Base-by-base conservation (phyloP, 176 grass and related monocot species). In the Chrysopogon serrulatus region DNA sequence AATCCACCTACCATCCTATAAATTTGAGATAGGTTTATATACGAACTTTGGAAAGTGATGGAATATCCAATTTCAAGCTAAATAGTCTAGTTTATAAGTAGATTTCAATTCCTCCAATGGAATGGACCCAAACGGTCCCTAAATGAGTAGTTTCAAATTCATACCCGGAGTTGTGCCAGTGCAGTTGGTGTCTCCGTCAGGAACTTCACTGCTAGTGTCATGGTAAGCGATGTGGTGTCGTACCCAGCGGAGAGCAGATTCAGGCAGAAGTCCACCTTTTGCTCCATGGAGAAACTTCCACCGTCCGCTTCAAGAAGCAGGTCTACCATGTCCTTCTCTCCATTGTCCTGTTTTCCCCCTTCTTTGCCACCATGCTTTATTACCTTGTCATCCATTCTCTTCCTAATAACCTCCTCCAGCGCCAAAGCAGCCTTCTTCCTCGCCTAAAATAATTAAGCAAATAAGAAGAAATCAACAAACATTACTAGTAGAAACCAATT, bases 241-340 rank as follows among this genome's bases (percentile, higher is more conserved):
- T 94, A 94, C 30, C 94, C 94, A 5, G 87, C 94, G 30, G 94
- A 85, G 8, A 97, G 87, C 41, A 97, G 71, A 16, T 87, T 77
- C 17, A 97, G 75, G 23, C 91, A 84, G 91, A 97, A 97, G 39
- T 97, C 94, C 51, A 97, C 85, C 69, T 90, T 94, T 77, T 97
- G 87, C 76, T 97, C 91, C 79, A 90, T 87, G 0, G 91, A 92
- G 78, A 97, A 85, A 34, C 85, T 79, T 18, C 92, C 94, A 18
- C 77, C 88, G 19, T 90, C 89, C 34, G 80, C 87, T 2, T 94
- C 79, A 23, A 97, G 61, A 68, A 97, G 89, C 79, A 90, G 85
- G 19, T 92, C 94, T 69, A 97, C 81, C 94, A 94, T 92, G 81
- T 97, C 94, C 65, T 89, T 92, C 72, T 83, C 73, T 33, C 24